Base-by-base conservation (phyloP, 192 early-diverging fungal species). In the Linnemannia hyalina region DNA sequence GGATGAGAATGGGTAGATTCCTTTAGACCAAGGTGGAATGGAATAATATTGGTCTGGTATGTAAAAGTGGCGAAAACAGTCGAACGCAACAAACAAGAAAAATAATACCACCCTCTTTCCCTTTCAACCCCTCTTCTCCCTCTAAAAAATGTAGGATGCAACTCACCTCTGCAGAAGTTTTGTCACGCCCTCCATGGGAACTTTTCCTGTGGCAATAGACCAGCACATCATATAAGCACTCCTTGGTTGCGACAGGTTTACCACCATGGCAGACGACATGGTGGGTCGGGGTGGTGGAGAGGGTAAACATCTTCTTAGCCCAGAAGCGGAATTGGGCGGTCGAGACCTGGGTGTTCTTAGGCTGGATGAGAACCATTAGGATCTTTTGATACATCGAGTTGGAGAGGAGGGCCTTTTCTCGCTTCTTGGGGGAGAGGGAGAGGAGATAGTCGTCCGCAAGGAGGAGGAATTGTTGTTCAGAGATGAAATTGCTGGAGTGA, bases 281-380 rank as follows among this genome's bases (percentile, higher is more conserved):
- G 6, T 80, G 77, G 0, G 81, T 83, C 1, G 81, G 57, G 7
- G 80, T 80, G 1, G 84, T 88, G 9, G 82, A 88, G 22, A 91
- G 82, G 13, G 86, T 83, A 79, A 91, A 91, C 91, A 91, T 91
- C 40, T 91, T 91, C 57, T 91, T 91, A 10, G 90, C 91, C 91
- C 91, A 91, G 76, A 91, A 91, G 11, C 91, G 85, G 68, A 91
- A 91, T 69, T 91, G 91, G 0, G 91, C 91, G 11, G 91, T 91
- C 11, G 91, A 91, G 36, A 91, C 85, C 35, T 88, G 78, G 10
- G 91, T 91, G 49, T 91, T 91, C 49, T 87, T 89, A 23, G 91
- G 91, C 55, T 91, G 88, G 32, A 81, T 88, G 8, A 91, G 83
- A 2, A 91, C 91, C 75, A 89, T 88, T 42, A 89, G 83, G 47